phyloP scores from a whole-genome alignment of 2,329 filamentous ascomycete species.

The Colletotrichum echinochloae region DNA sequence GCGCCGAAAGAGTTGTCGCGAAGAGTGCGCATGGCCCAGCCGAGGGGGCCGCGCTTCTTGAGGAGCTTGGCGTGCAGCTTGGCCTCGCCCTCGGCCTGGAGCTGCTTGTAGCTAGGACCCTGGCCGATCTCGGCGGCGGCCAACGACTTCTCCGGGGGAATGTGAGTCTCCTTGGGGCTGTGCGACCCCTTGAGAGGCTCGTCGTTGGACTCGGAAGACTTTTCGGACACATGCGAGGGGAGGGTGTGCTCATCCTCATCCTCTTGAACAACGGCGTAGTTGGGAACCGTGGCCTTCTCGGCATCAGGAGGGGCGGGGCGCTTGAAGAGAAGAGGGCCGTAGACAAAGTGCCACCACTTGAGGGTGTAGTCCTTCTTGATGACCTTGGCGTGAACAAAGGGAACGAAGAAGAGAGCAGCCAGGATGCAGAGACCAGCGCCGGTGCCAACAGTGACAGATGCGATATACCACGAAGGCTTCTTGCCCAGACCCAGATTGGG shows the following conservation, averaged over 20 bases:
- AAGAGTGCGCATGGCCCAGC: conserved; percentile 84
- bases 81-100: conserved; percentile 67
- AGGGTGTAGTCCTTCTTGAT: conserved; percentile 76
- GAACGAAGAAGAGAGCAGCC: conserved; percentile 78
- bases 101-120: conserved; percentile 68
- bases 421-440: conserved; percentile 71
- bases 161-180: conserved; percentile 49
- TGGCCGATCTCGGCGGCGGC: conserved; percentile 61
- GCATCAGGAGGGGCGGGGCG: conserved; percentile 67
- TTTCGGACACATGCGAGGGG: conserved; percentile 46
- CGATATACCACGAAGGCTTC: conserved; percentile 76
- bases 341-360: conserved; percentile 71
- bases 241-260: conserved; percentile 57
- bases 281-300: conserved; percentile 72
- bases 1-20: conserved; percentile 79
- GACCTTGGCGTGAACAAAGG: conserved; percentile 74
- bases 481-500: conserved; percentile 73
- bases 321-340: conserved; percentile 73
- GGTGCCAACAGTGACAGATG: conserved; percentile 72
- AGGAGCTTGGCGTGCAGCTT: conserved; percentile 73
- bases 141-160: conserved; percentile 46
- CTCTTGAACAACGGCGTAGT: conserved; percentile 83
- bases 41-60: conserved; percentile 74
- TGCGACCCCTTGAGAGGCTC: conserved; percentile 56
- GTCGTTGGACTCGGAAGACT: conserved; percentile 48